A percentile compares a stretch with the other conserved stretches of the same genome.
Evolutionary conservation across 805 yeast species (phyloP).

Genomic region (Starmerella asiatica): DNA sequence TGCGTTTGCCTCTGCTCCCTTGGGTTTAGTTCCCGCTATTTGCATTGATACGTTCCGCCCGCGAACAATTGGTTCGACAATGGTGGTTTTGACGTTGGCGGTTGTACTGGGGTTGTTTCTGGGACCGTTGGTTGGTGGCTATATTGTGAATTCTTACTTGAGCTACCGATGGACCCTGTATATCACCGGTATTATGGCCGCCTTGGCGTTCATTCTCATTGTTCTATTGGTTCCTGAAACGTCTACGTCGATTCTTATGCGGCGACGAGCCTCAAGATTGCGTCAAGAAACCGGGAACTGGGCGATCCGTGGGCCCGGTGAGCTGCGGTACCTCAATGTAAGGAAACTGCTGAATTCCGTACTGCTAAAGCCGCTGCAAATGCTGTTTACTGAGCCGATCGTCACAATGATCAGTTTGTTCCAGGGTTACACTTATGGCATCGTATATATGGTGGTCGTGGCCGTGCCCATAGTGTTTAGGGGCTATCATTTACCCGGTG

Average conservation of each 20-base stretch:
- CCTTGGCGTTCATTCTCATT: slow-evolving; percentile 31
- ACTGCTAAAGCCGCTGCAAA: slow-evolving; percentile 22
- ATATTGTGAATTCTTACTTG: slow-evolving; percentile 42
- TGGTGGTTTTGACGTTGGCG: slow-evolving; percentile 53
- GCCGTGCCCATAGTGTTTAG: slow-evolving; percentile 30
- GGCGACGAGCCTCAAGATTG: slow-evolving; percentile 34
- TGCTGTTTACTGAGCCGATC: slow-evolving; percentile 30
- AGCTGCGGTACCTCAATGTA: slow-evolving; percentile 28
- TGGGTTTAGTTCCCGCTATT: slow-evolving; percentile 76
- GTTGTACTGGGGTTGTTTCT: slow-evolving; percentile 60
- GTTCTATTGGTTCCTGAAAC: slow-evolving; percentile 26
- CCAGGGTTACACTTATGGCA: slow-evolving; percentile 31
- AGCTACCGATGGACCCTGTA: slow-evolving; percentile 85
- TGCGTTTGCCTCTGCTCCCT: slow-evolving; percentile 66
- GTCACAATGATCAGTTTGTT: slow-evolving; percentile 28
- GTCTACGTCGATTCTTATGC: slow-evolving; percentile 28
- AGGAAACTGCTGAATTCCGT: slow-evolving; percentile 30
- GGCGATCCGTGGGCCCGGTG: slow-evolving; percentile 40
- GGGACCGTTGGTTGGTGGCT: slow-evolving; percentile 69
- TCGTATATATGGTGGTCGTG: slow-evolving; percentile 28
- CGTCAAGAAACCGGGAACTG: slow-evolving; percentile 38
- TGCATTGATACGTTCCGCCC: slow-evolving; percentile 70
- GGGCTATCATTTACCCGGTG: slow-evolving; percentile 46
- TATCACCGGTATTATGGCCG: slow-evolving; percentile 49
- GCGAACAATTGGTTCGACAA: slow-evolving; percentile 57